Base-by-base conservation (phyloP, 139 green algal species). In the Micractinium conductrix region DNA sequence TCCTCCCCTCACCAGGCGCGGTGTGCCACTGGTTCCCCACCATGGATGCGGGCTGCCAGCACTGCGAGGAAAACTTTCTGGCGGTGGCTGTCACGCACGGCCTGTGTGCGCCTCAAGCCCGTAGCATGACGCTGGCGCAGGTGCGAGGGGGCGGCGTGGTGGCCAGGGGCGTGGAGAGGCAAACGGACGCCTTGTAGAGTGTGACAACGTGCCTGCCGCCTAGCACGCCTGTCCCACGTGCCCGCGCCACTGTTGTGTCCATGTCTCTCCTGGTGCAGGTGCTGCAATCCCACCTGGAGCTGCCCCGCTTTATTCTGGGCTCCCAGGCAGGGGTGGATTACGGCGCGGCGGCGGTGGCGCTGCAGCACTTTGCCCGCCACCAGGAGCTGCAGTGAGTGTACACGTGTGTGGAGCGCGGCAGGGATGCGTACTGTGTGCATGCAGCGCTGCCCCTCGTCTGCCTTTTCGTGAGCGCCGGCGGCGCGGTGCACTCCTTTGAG, bases 51-150 rank as follows among this genome's bases (percentile, higher is more conserved):
- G 90, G 74, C 5, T 80, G 90, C 42, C 79, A 91, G 72, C 92
- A 90, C 80, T 92, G 89, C 65, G 92, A 95, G 83, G 90, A 88
- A 82, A 71, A 63, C 33, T 90, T 92, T 67, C 85, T 93, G 40
- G 79, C 86, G 62, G 76, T 91, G 35, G 90, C 90, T 0, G 43
- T 87, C 33, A n/a, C 50, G 16, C 78, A 90, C 44, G 81, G 84
- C 33, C 87, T 94, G 42, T 90, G 80, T 67, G 37, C 62, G 50
- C 78, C 84, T 1, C 81, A 37, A 0, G 40, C 70, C 22, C 44
- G 38, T 6, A 30, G 42, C 38, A 45, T 94, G 45, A 89, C 50
- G 35, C 80, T 94, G 48, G 67, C 65, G 4, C 85, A 93, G 55
- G 78, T 89, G 43, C 38, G 69, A 30, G 2, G 68, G 14, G 14